Evolutionary conservation across 371 early-diverging fungal genomes (phyloP), one percentile per base, ranked within the genome.

Genomic region (Lichtheimia hyalospora): DNA sequence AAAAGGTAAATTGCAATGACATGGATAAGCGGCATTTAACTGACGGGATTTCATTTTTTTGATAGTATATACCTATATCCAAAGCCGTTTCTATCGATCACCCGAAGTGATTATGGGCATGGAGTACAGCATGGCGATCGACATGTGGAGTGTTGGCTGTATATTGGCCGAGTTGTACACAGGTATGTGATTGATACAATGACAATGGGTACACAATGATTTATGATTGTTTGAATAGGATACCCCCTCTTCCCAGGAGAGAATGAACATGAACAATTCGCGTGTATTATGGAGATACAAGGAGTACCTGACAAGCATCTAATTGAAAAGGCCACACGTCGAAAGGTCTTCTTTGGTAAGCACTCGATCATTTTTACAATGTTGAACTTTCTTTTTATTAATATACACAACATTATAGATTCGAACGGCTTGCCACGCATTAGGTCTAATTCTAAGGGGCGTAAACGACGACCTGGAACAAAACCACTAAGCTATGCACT

Each of bases 81-180:
- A 99, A 77, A 89, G 90, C 63, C 89, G 99, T 52, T 99, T 97
- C 79, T 99, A 99, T 70, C 88, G 99, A 20, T 92, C 95, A 12
- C 98, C 99, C 10, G 99, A 99, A 71, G 96, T 99, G 25, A 94
- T 99, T 49, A 70, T 97, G 44, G 96, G 95, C 2, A 77, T 90
- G 68, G 77, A 84, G 4, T 99, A 99, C 70, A 88, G 84, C 59
- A 92, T 85, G 68, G 86, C 94, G 4, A 96, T 99, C 63, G 99
- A 99, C 77, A 96, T 99, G 89, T 99, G 99, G 99, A 92, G 92
- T 58, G 75, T 99, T 41, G 99, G 99, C 3, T 99, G 99, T 72
- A 99, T 99, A 48, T 83, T 99, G 7, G 96, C 92, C 8, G 99
- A 99, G 70, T 83, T 99, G 24, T 85, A 90, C 56, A 91, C 92